A percentile compares a stretch with the other conserved stretches of the same genome.
phyloP scores from a whole-genome alignment of 805 yeast genomes.

The Zygoascus bituminiphila region DNA sequence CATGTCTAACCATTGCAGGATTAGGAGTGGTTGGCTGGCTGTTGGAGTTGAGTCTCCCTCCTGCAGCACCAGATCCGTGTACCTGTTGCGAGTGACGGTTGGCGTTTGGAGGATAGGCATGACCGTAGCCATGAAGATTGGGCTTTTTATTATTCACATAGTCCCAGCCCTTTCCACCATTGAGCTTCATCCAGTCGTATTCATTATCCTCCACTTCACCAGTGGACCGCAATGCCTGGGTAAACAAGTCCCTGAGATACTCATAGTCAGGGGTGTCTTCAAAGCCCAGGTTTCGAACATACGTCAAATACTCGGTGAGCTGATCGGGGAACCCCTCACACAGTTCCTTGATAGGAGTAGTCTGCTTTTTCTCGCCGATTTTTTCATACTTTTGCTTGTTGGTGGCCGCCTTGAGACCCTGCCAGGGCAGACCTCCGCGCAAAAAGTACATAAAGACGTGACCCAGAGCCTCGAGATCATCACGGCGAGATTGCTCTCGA shows the following conservation, averaged over 20 bases:
- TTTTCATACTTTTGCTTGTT: constrained; percentile 96
- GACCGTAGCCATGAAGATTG: constrained; percentile 91
- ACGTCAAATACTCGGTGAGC: constrained; percentile 83
- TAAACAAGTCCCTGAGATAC: constrained; percentile 67
- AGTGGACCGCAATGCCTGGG: constrained; percentile 65
- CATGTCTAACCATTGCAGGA: constrained; percentile 29
- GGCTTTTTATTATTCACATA: constrained; percentile 82
- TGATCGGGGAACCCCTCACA: constrained; percentile 88
- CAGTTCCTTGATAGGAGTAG: constrained; percentile 76
- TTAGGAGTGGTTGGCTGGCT: constrained; percentile 28
- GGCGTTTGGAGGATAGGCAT: constrained; percentile 65
- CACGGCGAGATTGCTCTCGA: constrained; percentile 93
- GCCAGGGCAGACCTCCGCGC: constrained; percentile 97
- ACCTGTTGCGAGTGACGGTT: constrained; percentile 21
- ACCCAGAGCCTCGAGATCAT: constrained; percentile 91
- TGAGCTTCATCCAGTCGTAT: constrained; percentile 96
- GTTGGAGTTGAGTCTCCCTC: constrained; percentile 37
- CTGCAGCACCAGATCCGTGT: constrained; percentile 26
- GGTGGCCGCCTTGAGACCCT: constrained; percentile 93
- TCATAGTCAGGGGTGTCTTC: constrained; percentile 95
- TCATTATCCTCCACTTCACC: constrained; percentile 75
- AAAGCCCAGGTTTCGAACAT: constrained; percentile 80
- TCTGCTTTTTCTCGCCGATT: constrained; percentile 92
- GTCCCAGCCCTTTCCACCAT: constrained; percentile 96
- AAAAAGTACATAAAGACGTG: constrained; percentile 91